phyloP scores from a whole-genome alignment of 2,329 filamentous ascomycete genomes.

The Tetracladium maxilliforme region DNA sequence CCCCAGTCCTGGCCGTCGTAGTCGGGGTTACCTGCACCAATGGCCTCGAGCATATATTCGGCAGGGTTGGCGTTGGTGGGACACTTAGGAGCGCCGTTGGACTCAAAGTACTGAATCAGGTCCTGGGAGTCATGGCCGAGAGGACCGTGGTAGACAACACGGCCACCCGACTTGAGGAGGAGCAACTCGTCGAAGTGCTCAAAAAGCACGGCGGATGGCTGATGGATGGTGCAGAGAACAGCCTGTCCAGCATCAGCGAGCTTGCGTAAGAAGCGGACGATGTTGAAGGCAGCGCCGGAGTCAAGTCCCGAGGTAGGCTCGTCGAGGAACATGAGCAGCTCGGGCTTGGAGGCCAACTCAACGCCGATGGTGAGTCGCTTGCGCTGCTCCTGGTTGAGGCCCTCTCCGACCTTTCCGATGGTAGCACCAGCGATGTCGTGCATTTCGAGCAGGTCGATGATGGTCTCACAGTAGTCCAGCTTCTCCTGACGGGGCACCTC shows the following conservation, averaged over 20 bases:
- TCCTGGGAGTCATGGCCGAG: constrained; percentile 57
- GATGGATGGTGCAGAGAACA: constrained; percentile 93
- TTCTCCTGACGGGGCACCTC: constrained; percentile 63
- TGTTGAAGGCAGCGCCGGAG: constrained; percentile 86
- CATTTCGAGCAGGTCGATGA: constrained; percentile 86
- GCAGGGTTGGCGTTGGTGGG: constrained; percentile 61
- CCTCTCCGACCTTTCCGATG: constrained; percentile 81
- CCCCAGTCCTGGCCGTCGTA: constrained; percentile 47
- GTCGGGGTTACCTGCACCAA: constrained; percentile 46
- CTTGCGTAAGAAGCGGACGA: constrained; percentile 77
- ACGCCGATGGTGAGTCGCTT: constrained; percentile 85
- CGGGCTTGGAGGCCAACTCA: constrained; percentile 82
- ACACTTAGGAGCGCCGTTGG: constrained; percentile 51
- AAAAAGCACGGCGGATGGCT: constrained; percentile 91
- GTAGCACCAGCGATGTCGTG: constrained; percentile 78
- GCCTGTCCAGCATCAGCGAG: constrained; percentile 80
- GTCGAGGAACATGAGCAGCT: constrained; percentile 80
- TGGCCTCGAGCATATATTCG: constrained; percentile 59
- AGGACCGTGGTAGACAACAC: constrained; percentile 70
- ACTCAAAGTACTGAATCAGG: constrained; percentile 63
- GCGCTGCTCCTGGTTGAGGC: constrained; percentile 57
- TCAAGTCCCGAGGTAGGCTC: constrained; percentile 92
- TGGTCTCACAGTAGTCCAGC: constrained; percentile 74
- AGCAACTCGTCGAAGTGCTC: constrained; percentile 76
- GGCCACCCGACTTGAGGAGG: constrained; percentile 62